Evolutionary conservation across 2,329 filamentous ascomycete genomes (phyloP).

Genomic region (Verticillium dahliae): DNA sequence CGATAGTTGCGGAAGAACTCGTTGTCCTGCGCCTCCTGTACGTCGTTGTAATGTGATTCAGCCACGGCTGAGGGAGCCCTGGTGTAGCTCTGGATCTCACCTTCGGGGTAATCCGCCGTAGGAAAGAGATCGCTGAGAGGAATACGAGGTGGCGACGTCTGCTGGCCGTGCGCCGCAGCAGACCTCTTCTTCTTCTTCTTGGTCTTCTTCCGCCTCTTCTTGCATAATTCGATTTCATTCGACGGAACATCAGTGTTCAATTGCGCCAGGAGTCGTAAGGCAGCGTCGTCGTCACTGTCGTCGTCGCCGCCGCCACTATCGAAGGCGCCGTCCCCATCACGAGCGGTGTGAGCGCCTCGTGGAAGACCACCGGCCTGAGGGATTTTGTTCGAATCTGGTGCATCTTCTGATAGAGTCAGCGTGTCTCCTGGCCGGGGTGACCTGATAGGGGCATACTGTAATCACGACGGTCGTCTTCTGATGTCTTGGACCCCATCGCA

Average conservation of each 20-base stretch:
- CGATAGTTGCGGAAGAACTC: constrained; percentile 78
- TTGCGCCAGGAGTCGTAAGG: constrained; percentile 2
- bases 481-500: constrained; percentile 33
- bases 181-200: constrained; percentile 15
- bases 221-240: neutral
- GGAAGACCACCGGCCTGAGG: constrained; percentile 29
- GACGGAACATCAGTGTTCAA: neutral
- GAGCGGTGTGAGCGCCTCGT: constrained; percentile 28
- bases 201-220: constrained; percentile 8
- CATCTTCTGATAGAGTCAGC: constrained; percentile 13
- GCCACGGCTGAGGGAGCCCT: constrained; percentile 8
- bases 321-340: constrained; percentile 34
- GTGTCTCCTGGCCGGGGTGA: constrained; percentile 6
- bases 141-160: constrained; percentile 26
- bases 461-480: constrained; percentile 25
- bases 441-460: constrained; percentile 18
- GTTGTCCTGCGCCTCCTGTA: constrained; percentile 16
- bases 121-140: constrained; percentile 22
- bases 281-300: constrained; percentile 18
- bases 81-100: constrained; percentile 19
- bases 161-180: constrained; percentile 3
- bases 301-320: constrained; percentile 23
- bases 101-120: constrained; percentile 18
- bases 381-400: constrained; percentile 12
- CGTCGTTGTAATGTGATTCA: constrained; percentile 16